Percentiles rank a stretch among this genome's conserved stretches.
phyloP scores from a whole-genome alignment of 495 filamentous ascomycete species.

The Talaromyces liani region DNA sequence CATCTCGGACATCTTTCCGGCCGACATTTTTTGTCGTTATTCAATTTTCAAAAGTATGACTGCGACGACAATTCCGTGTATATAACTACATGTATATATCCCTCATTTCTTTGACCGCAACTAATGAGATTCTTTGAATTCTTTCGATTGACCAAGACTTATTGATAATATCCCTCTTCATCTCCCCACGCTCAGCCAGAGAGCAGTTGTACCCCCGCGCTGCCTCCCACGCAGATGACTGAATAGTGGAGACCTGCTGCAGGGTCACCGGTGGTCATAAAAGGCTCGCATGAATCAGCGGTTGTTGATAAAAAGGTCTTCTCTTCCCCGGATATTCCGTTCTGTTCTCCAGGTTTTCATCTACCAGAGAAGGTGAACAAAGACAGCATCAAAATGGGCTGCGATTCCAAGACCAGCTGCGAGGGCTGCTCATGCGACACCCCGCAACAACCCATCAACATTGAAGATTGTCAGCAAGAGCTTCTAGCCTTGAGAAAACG shows the following conservation, averaged over 20 bases:
- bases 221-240: background rate
- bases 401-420: constrained; percentile 8
- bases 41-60: background rate
- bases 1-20: constrained; percentile 6
- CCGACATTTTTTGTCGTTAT: background rate
- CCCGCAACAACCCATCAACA: constrained; percentile 14
- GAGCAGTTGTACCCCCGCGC: background rate
- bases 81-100: background rate
- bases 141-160: background rate
- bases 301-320: background rate
- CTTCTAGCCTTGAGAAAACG: constrained; percentile 28
- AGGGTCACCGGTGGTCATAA: background rate
- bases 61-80: background rate
- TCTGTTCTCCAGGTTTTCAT: background rate
- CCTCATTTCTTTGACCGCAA: background rate
- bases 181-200: background rate
- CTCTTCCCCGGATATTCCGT: background rate
- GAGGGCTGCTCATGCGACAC: constrained; percentile 27
- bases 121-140: background rate
- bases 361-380: background rate
- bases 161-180: background rate
- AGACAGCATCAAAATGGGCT: constrained; percentile 4
- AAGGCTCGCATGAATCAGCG: background rate
- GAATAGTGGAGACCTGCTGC: background rate
- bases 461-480: constrained; percentile 34